Base-by-base conservation (phyloP, 129 eudicot species). In the Silybum marianum region DNA sequence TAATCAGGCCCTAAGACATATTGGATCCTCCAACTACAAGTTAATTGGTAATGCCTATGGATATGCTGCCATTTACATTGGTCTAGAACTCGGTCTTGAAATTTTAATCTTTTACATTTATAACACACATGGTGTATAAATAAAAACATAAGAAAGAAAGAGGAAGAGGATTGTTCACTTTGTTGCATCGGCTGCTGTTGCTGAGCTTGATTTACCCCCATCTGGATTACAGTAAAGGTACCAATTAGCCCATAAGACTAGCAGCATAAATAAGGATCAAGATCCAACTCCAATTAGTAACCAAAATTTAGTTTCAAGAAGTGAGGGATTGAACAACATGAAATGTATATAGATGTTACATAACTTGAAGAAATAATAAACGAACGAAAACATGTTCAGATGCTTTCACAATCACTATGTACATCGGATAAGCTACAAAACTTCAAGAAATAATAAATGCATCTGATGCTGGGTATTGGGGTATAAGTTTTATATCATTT, bases 111-210 rank as follows among this genome's bases (percentile, higher is more conserved):
- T 58, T 58, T 58, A 6, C 19, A 18, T 21, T 16, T 6, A 54
- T 5, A 54, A 54, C 65, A 54, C 21, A 16, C 23, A 8, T 5
- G 6, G 9, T 21, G 69, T 14, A 65, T 30, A 71, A 34, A 71
- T 18, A 71, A 6, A 40, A 65, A 75, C 34, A 71, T 21, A 82
- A 81, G 40, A 9, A 81, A 28, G 10, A 9, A 18, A 40, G 73
- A 51, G 70, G 48, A 62, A 71, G 73, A 80, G 79, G 70, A 71
- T 42, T 25, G 24, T 83, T 93, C 76, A 93, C 97, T 93, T 93
- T 82, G 97, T 93, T 63, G 97, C 95, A 85, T 93, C 97, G 40
- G 90, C 90, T 74, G 88, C 84, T 58, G 91, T 78, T 24, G 89
- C 60, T 78, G 77, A 62, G 30, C 88, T 87, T 11, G 87, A 72